Base-by-base conservation (phyloP, 2,329 filamentous ascomycete genomes). In the Endothia cerciana region DNA sequence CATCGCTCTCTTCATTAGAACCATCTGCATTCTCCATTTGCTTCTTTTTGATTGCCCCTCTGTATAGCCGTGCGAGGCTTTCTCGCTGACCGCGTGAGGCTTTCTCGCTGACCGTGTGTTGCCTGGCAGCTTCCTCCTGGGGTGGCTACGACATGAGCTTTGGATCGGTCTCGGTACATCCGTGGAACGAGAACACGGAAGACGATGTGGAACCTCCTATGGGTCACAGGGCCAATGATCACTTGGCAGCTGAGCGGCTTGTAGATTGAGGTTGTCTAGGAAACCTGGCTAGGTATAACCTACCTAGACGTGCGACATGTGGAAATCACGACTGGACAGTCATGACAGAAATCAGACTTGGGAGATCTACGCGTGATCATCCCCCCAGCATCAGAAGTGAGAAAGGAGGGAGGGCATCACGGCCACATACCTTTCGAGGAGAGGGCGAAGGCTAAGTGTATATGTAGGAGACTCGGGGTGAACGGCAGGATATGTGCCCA, bases 91-190 rank as follows among this genome's bases (percentile, higher is more conserved):
- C n/a, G n/a, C n/a, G n/a, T n/a, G n/a, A n/a, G n/a, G n/a, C n/a
- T n/a, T 8, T 10, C 40, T 41, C 19, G 38, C 65, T 67, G 40
- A 65, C 60, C 15, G 19, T 22, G 6, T 11, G n/a, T 3, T 22
- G 36, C 36, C 36, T 25, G 28, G 51, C 69, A 92, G 93, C 93
- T 47, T 95, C 93, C 10, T 88, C 89, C 0, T 93, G 92, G 89
- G 94, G 94, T 70, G 91, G 91, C 28, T 91, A 88, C 78, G 89
- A 88, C 58, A 88, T 90, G 76, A 84, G 87, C 0, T 83, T 86
- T 19, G 92, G 91, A 15, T 94, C 92, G 1, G 93, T 91, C 69
- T 90, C 90, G 0, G 76, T 94, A 22, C 93, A 97, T 74, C 87
- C 87, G 1, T 95, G 89, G 83, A 93, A 93, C 68, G 89, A 93